These are phyloP conservation scores for Tuber umbilicatum DNA, from an alignment of 495 filamentous ascomycete genomes.

Conservation along the genomic window DNA sequence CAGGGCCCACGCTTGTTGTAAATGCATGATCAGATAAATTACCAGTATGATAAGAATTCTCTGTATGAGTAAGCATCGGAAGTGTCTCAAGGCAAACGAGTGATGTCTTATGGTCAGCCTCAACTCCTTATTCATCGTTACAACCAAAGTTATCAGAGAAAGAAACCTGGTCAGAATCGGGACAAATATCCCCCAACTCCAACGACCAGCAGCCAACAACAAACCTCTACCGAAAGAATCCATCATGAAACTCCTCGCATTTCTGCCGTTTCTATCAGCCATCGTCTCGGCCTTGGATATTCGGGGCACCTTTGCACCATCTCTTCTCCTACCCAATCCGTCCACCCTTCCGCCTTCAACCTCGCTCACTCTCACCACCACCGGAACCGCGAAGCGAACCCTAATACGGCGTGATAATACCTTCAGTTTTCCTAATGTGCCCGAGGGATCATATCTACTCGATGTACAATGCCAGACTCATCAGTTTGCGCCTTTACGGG, in stretches of 20 bases:
- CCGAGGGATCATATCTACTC: conserved; percentile 64
- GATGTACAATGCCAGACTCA: conserved; percentile 68
- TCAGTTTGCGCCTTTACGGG: conserved; percentile 64
- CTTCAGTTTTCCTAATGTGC: conserved; percentile 66
- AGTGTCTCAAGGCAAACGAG: neutral
- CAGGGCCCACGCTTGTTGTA: neutral
- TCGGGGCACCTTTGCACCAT: conserved; percentile 32
- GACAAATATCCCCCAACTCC: neutral
- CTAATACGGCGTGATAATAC: conserved; percentile 59
- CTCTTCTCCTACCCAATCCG: conserved; percentile 51
- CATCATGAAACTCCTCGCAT: conserved; percentile 33
- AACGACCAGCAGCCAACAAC: neutral
- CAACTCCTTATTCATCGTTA: conserved; percentile 2
- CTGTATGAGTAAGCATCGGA: neutral
- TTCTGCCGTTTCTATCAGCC: conserved; percentile 29
- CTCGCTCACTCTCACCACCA: conserved; percentile 61
- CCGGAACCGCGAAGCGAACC: conserved; percentile 48
- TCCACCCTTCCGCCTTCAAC: conserved; percentile 58
- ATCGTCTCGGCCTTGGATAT: conserved; percentile 28
- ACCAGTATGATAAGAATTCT: neutral
- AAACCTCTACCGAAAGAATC: conserved; percentile 3
- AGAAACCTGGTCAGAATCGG: neutral
- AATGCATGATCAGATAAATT: conserved; percentile 2
- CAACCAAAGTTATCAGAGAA: neutral
- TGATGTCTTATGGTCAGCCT: conserved; percentile 6